Evolutionary conservation across 2,329 filamentous ascomycete species (phyloP).

Genomic region (Aspergillus jensenii): DNA sequence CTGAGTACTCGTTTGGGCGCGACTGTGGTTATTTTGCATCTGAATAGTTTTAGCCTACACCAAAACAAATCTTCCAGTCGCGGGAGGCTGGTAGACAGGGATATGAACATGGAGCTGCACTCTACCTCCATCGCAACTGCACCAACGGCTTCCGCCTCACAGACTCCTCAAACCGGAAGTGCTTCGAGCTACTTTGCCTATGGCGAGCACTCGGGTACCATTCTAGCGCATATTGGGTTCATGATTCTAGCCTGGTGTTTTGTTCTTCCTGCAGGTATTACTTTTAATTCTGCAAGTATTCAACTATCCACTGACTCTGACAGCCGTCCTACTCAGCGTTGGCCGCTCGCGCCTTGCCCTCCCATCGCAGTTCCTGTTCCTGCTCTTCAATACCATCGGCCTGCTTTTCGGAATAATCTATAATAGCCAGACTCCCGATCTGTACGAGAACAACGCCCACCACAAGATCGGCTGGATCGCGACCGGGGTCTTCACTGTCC

Average conservation of each 20-base stretch:
- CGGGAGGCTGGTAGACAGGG: constrained; percentile 16
- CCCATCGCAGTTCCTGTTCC: constrained; percentile 42
- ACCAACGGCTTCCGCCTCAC: background rate
- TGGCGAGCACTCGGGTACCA: constrained; percentile 42
- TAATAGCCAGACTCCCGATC: constrained; percentile 22
- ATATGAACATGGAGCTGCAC: constrained; percentile 32
- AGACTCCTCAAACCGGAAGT: constrained; percentile 14
- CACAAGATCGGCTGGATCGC: constrained; percentile 62
- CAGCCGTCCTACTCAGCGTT: constrained; percentile 83
- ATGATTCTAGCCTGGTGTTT: constrained; percentile 74
- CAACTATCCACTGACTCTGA: background rate
- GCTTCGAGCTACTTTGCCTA: constrained; percentile 47
- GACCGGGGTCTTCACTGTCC: constrained; percentile 68
- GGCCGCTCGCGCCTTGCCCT: constrained; percentile 74
- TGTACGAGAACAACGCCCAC: constrained; percentile 23
- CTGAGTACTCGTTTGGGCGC: background rate
- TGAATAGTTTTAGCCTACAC: background rate
- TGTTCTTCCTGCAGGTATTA: constrained; percentile 67
- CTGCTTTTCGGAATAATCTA: constrained; percentile 21
- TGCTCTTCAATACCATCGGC: constrained; percentile 20
- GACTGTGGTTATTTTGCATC: background rate
- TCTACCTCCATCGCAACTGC: constrained; percentile 17
- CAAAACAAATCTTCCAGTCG: too few relatives aligned
- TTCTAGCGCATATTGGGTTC: constrained; percentile 69
- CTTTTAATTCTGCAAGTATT: background rate